Conservation (phyloP, 345 rosid genomes). For the Eucalyptus camaldulensis region DNA sequence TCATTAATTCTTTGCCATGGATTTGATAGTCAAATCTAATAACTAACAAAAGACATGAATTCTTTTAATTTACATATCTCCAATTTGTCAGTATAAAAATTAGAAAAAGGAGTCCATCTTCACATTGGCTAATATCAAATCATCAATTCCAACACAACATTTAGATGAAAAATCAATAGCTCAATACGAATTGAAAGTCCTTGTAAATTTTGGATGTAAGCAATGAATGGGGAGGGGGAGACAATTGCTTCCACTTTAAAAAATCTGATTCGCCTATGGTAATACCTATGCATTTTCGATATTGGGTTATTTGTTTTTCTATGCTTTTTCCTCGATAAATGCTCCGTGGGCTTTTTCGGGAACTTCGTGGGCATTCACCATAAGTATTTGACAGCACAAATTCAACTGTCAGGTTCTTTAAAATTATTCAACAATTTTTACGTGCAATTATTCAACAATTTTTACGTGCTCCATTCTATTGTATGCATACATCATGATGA, state of each 20-base stretch:
- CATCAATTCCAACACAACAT: background rate
- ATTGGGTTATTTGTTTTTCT: background rate
- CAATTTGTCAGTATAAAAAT: background rate
- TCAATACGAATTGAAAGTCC: background rate
- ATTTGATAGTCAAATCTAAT: background rate
- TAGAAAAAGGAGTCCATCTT: background rate
- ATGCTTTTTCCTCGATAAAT: background rate
- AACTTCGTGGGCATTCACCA: background rate
- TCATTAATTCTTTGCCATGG: background rate
- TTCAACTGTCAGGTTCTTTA: background rate
- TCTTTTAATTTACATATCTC: background rate
- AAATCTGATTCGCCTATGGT: background rate
- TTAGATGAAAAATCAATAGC: background rate
- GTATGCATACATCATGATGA: background rate
- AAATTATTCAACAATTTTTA: background rate
- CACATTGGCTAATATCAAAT: background rate
- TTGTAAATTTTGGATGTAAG: background rate
- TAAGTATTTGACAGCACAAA: background rate
- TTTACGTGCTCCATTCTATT: background rate
- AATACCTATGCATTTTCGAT: background rate
- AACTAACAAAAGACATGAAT: background rate
- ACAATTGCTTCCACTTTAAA: background rate
- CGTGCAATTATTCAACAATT: background rate
- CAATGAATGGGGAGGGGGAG: background rate
- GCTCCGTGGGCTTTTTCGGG: background rate